phyloP scores from a whole-genome alignment of 345 rosid genomes.

The Linum usitatissimum region DNA sequence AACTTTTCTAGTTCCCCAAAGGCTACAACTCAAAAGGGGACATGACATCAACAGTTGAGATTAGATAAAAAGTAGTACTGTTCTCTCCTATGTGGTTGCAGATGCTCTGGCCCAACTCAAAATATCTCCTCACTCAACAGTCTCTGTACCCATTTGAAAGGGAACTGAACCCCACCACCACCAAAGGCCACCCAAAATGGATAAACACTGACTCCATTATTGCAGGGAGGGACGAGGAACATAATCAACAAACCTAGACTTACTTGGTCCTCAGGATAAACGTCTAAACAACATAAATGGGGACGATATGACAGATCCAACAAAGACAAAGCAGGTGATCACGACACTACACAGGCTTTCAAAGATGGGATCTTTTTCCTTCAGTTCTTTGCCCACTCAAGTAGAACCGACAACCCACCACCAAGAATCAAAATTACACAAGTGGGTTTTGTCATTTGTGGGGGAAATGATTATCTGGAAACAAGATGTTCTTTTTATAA shows the following conservation, averaged over 20 bases:
- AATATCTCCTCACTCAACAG: not conserved
- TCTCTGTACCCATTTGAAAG: not conserved
- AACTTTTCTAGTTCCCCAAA: too few relatives aligned
- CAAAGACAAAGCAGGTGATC: too few relatives aligned
- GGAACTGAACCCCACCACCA: not conserved
- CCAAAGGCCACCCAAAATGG: not conserved
- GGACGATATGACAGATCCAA: too few relatives aligned
- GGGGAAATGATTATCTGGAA: not conserved
- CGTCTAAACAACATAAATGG: too few relatives aligned
- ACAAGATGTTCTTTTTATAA: not conserved
- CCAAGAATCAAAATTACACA: too few relatives aligned
- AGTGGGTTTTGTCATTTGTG: too few relatives aligned
- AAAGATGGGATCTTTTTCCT: too few relatives aligned
- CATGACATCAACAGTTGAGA: not conserved
- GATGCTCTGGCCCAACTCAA: not conserved
- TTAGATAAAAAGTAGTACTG: not conserved
- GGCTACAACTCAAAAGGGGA: too few relatives aligned
- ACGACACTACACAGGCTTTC: too few relatives aligned
- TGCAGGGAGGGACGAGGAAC: not conserved
- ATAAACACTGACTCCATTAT: not conserved
- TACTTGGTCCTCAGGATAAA: too few relatives aligned
- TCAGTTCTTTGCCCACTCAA: too few relatives aligned
- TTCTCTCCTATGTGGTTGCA: not conserved
- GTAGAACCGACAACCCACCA: too few relatives aligned
- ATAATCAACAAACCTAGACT: not conserved